Evolutionary conservation across 2,329 filamentous ascomycete genomes (phyloP).

Genomic region (Davidsoniella australis): DNA sequence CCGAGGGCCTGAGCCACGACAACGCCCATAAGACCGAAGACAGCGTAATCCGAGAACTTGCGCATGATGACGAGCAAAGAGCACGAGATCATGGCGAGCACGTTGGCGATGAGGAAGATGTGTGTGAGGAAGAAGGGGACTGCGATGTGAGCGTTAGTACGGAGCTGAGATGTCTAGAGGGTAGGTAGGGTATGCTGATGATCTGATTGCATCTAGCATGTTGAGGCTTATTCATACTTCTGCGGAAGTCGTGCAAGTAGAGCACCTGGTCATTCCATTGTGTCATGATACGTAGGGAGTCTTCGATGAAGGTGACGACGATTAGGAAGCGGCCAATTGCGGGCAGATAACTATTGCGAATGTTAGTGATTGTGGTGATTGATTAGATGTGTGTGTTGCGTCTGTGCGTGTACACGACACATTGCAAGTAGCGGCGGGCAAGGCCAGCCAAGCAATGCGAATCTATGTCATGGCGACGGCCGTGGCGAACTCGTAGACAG

Average conservation of each 20-base stretch:
- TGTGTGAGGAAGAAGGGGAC: slow-evolving; percentile 82
- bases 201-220: not conserved
- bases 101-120: slow-evolving; percentile 79
- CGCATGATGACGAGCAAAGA: slow-evolving; percentile 78
- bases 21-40: slow-evolving; percentile 74
- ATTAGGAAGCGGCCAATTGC: slow-evolving; percentile 94
- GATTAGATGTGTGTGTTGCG: not conserved
- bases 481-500: slow-evolving; percentile 1
- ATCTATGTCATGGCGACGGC: not conserved
- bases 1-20: slow-evolving; percentile 87
- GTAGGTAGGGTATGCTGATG: not conserved
- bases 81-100: slow-evolving; percentile 70
- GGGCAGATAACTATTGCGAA: slow-evolving; percentile 56
- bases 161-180: slow-evolving; percentile 2
- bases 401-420: not conserved
- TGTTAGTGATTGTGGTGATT: slow-evolving; percentile 1
- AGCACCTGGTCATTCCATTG: slow-evolving; percentile 93
- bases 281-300: slow-evolving; percentile 87
- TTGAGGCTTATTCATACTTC: slow-evolving; percentile 47
- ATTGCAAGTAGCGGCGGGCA: not conserved
- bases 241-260: slow-evolving; percentile 81
- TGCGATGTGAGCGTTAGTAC: slow-evolving; percentile 22
- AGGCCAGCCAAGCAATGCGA: not conserved
- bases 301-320: slow-evolving; percentile 95
- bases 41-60: slow-evolving; percentile 85